Conservation (phyloP, 2,329 filamentous ascomycete species). For the Clarireedia hainanense region DNA sequence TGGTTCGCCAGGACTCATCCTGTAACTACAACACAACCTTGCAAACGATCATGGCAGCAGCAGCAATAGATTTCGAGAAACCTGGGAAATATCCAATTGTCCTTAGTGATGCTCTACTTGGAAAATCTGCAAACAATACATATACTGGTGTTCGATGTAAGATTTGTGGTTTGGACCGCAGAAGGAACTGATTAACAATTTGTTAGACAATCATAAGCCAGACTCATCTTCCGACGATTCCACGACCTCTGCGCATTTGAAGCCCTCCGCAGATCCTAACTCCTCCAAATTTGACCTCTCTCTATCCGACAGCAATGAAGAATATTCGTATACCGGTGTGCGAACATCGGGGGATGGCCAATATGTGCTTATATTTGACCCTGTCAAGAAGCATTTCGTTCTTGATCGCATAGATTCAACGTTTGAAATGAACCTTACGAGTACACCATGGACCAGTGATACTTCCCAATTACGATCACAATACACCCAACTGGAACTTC, state of each 20-base stretch:
- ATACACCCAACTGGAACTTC: constrained; percentile 52
- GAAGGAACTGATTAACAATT: constrained; percentile 12
- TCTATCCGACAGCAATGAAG: constrained; percentile 43
- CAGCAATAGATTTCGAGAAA: constrained; percentile 49
- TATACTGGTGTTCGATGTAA: constrained; percentile 55
- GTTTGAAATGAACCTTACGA: constrained; percentile 79
- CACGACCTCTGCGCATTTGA: constrained; percentile 38
- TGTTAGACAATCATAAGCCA: constrained; percentile 55
- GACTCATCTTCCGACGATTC: constrained; percentile 41
- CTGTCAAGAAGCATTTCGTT: constrained; percentile 65
- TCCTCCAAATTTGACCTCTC: constrained; percentile 39
- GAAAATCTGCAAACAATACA: constrained; percentile 47
- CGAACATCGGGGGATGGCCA: constrained; percentile 48
- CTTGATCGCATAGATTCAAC: constrained; percentile 75
- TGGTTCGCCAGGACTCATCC: neutral
- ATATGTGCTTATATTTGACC: constrained; percentile 69
- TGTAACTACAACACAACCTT: neutral
- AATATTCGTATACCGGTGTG: constrained; percentile 53
- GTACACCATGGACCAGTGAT: constrained; percentile 58
- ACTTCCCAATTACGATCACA: constrained; percentile 55
- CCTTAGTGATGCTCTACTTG: constrained; percentile 53
- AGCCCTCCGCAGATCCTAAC: constrained; percentile 34
- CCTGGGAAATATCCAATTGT: constrained; percentile 55
- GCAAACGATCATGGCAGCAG: constrained; percentile 6
- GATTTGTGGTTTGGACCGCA: constrained; percentile 17